phyloP scores from a whole-genome alignment of 305 asterid species.

The Fraxinus nigra region DNA sequence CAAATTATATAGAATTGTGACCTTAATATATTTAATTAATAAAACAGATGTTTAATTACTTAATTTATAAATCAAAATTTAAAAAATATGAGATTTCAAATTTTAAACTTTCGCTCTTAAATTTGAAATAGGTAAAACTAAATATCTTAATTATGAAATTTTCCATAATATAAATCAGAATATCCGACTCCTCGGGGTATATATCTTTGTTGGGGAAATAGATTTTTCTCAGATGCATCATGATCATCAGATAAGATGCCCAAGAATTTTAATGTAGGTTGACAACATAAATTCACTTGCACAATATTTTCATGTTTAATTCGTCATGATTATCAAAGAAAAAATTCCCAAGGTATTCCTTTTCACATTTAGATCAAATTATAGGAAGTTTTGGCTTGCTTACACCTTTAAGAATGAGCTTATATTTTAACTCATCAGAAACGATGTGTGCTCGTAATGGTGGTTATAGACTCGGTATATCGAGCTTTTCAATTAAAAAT shows the following conservation, averaged over 20 bases:
- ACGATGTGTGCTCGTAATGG: background rate
- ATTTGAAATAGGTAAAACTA: too few relatives aligned
- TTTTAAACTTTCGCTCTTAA: too few relatives aligned
- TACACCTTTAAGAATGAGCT: background rate
- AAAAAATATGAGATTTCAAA: too few relatives aligned
- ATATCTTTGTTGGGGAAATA: background rate
- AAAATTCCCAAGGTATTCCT: background rate
- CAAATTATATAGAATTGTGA: too few relatives aligned
- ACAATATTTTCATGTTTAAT: background rate
- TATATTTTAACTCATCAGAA: background rate
- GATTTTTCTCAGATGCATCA: background rate
- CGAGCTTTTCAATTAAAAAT: background rate
- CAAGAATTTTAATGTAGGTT: background rate
- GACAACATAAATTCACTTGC: background rate
- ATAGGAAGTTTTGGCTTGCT: background rate
- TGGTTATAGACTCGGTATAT: background rate
- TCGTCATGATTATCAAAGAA: background rate
- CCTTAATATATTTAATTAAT: too few relatives aligned
- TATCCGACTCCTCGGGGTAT: background rate
- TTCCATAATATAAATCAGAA: background rate
- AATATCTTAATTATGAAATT: too few relatives aligned
- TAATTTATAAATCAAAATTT: too few relatives aligned
- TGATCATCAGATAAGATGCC: background rate
- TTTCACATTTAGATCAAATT: background rate
- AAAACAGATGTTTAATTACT: too few relatives aligned